A percentile compares a stretch with the other conserved stretches of the same genome.
phyloP scores from a whole-genome alignment of 371 early-diverging fungal genomes.

The Haplosporangium sp. region DNA sequence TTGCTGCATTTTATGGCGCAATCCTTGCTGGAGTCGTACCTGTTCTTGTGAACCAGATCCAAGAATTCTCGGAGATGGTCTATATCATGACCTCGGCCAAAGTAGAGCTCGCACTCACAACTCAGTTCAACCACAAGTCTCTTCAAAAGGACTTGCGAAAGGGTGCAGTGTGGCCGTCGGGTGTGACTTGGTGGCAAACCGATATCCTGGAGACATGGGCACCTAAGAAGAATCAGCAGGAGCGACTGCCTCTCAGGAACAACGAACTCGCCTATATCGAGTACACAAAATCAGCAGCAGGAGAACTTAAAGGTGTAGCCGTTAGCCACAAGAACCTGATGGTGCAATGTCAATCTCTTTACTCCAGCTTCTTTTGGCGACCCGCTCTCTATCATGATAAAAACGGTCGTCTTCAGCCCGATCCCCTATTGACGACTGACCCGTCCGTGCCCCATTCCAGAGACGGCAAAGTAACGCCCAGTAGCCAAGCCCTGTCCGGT shows the following conservation, averaged over 20 bases:
- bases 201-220: slow-evolving; percentile 73
- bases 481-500: slow-evolving; percentile 53
- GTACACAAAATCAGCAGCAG: slow-evolving; percentile 81
- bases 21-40: slow-evolving; percentile 84
- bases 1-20: slow-evolving; percentile 81
- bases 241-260: slow-evolving; percentile 45
- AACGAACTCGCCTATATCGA: slow-evolving; percentile 80
- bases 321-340: slow-evolving; percentile 83
- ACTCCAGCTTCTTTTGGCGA: slow-evolving; percentile 34
- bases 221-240: slow-evolving; percentile 61
- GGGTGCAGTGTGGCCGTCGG: slow-evolving; percentile 65
- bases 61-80: slow-evolving; percentile 80
- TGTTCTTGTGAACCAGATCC: slow-evolving; percentile 85
- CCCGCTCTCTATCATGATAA: slow-evolving; percentile 39
- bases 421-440: slow-evolving; percentile 24
- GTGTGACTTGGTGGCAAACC: slow-evolving; percentile 82
- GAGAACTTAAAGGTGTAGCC: slow-evolving; percentile 86
- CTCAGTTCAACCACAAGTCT: slow-evolving; percentile 77
- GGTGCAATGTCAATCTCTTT: slow-evolving; percentile 67
- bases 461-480: slow-evolving; percentile 15
- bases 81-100: slow-evolving; percentile 79
- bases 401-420: slow-evolving; percentile 25
- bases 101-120: slow-evolving; percentile 78
- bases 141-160: slow-evolving; percentile 74
- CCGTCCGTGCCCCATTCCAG: slow-evolving; percentile 11